Conservation (phyloP, 1,284 basidiomycete genomes). For the Anthracocystis walkeri region DNA sequence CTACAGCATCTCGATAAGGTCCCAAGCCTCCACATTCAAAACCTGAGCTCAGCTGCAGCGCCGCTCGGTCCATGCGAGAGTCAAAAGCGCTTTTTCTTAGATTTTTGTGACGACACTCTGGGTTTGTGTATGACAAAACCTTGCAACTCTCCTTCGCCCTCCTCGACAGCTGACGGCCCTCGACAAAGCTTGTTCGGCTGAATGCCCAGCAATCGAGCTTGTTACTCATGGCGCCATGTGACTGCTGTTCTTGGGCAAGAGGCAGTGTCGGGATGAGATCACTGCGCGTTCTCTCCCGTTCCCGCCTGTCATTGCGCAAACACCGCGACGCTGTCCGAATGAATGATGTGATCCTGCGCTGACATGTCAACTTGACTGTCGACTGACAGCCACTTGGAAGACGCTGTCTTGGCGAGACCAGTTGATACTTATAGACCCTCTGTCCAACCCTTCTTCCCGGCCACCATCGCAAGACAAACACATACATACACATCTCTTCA, state of each 20-base stretch:
- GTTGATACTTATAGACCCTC: no score
- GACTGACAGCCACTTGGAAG: no score
- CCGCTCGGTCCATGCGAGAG: not conserved
- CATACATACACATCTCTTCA: not conserved
- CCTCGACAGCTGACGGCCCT: not conserved
- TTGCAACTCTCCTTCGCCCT: not conserved
- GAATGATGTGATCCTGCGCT: conserved; percentile 3
- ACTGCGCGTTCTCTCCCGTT: conserved; percentile 1
- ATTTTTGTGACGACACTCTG: not conserved
- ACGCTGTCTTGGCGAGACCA: no score
- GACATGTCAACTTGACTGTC: not conserved
- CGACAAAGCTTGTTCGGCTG: not conserved
- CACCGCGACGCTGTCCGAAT: not conserved
- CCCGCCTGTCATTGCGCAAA: not conserved
- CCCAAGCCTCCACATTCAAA: conserved; percentile 1
- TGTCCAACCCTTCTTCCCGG: not conserved
- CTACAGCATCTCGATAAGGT: not conserved
- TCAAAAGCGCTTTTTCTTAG: not conserved
- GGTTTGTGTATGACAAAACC: not conserved
- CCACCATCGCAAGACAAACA: not conserved
- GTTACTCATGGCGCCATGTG: not conserved
- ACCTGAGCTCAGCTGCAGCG: no score
- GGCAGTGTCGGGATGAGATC: conserved; percentile 13
- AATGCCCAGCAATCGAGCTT: not conserved
- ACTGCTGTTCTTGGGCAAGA: not conserved